A percentile compares a stretch with the other conserved stretches of the same genome.
phyloP scores from a whole-genome alignment of 2,329 filamentous ascomycete species.

The Epichloe hybrida region DNA sequence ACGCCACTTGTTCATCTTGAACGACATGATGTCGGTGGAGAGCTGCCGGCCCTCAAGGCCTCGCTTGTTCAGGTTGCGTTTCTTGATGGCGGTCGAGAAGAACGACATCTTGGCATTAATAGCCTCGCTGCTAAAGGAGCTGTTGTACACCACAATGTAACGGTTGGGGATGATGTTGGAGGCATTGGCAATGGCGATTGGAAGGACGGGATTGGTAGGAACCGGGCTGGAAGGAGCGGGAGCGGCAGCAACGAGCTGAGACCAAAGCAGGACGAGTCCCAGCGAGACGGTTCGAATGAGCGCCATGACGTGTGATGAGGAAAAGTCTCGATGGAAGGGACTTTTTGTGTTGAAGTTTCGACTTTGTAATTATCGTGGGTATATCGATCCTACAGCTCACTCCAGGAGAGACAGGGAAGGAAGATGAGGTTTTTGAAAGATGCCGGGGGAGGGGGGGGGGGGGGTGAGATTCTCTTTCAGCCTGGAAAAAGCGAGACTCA shows the following conservation, averaged over 20 bases:
- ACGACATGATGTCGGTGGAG: constrained; percentile 32
- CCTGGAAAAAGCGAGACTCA: not conserved
- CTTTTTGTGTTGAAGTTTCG: too few relatives aligned
- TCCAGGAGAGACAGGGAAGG: not conserved
- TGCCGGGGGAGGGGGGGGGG: too few relatives aligned
- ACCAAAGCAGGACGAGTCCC: not conserved
- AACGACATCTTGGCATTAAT: constrained; percentile 36
- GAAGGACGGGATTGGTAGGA: constrained; percentile 15
- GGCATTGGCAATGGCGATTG: constrained; percentile 36
- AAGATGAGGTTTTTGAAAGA: not conserved
- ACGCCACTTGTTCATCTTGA: constrained; percentile 36
- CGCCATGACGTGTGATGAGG: not conserved
- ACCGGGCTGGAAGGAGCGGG: not conserved
- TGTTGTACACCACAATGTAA: constrained; percentile 55
- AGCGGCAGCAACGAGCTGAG: not conserved
- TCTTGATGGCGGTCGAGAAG: constrained; percentile 36
- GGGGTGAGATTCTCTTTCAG: not conserved
- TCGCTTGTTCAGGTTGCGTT: constrained; percentile 43
- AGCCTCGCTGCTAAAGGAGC: constrained; percentile 31
- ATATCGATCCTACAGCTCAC: constrained; percentile 2
- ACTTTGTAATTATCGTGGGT: not conserved
- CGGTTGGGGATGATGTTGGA: constrained; percentile 37
- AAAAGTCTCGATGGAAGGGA: too few relatives aligned
- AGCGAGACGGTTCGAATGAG: not conserved
- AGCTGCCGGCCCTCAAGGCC: constrained; percentile 31